A percentile compares a stretch with the other conserved stretches of the same genome.
These are phyloP conservation scores for Colletotrichum magnum DNA, from an alignment of 2,329 filamentous ascomycete genomes.

Conservation along the genomic window DNA sequence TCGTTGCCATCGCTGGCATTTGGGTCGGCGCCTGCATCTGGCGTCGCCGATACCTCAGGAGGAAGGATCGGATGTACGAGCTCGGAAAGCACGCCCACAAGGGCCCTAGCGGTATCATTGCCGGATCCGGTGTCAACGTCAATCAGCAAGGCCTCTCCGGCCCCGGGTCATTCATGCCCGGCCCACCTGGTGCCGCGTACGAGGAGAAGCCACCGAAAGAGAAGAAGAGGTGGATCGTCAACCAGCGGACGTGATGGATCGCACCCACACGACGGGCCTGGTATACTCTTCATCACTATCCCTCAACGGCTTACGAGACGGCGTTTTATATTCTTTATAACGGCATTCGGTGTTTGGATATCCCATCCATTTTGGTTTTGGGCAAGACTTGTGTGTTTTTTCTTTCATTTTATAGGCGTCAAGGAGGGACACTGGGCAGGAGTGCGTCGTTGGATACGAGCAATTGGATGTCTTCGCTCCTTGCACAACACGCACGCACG, in stretches of 20 bases:
- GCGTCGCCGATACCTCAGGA: slow-evolving; percentile 80
- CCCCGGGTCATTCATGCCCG: slow-evolving; percentile 52
- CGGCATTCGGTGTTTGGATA: slow-evolving; percentile 35
- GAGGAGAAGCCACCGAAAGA: slow-evolving; percentile 56
- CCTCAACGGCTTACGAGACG: slow-evolving; percentile 38
- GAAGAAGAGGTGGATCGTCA: slow-evolving; percentile 64
- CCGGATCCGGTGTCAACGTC: slow-evolving; percentile 48
- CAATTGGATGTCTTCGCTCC: slow-evolving; percentile 2
- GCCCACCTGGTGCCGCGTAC: slow-evolving; percentile 45
- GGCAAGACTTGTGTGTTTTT: slow-evolving; percentile 25
- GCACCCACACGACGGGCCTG: not conserved
- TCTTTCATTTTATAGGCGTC: slow-evolving; percentile 25
- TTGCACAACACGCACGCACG: not conserved
- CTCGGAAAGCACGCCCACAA: slow-evolving; percentile 57
- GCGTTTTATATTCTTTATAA: slow-evolving; percentile 30
- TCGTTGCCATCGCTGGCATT: slow-evolving; percentile 76
- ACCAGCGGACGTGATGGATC: slow-evolving; percentile 56
- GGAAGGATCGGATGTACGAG: slow-evolving; percentile 72
- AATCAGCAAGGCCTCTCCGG: slow-evolving; percentile 43
- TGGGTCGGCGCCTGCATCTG: slow-evolving; percentile 79
- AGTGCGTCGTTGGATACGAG: slow-evolving; percentile 15
- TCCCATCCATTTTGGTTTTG: slow-evolving; percentile 23
- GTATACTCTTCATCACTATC: slow-evolving; percentile 13
- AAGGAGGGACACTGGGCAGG: slow-evolving; percentile 22
- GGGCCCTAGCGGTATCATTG: slow-evolving; percentile 51